Percentiles rank a stretch among this genome's conserved stretches.
Conservation (phyloP, 1,284 basidiomycete genomes). For the Schizophyllum amplum region DNA sequence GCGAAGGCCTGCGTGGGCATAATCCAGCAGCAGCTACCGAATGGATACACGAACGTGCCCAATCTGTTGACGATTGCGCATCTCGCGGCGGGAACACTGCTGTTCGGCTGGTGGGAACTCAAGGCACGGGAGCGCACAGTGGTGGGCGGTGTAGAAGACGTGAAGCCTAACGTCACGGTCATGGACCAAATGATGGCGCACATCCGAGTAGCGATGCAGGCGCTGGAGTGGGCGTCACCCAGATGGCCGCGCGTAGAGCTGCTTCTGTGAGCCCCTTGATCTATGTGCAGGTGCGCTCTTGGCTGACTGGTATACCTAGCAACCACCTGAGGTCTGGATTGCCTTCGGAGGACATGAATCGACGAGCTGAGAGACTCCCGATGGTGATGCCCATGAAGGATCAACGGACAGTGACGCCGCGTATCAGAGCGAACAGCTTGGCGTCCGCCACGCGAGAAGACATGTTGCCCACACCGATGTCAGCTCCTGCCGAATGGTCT, state of each 20-base stretch:
- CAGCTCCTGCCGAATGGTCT: no score
- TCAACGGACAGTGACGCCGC: no score
- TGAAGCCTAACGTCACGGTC: constrained; percentile 29
- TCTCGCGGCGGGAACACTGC: constrained; percentile 35
- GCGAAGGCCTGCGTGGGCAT: constrained; percentile 40
- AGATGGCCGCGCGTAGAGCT: constrained; percentile 36
- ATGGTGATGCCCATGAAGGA: no score
- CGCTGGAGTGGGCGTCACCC: constrained; percentile 29
- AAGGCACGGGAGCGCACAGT: constrained; percentile 26
- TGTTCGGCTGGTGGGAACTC: constrained; percentile 41
- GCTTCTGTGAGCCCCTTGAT: constrained; percentile 31
- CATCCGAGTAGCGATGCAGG: constrained; percentile 29
- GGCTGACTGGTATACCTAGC: no score
- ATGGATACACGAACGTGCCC: constrained; percentile 32
- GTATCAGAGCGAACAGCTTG: no score
- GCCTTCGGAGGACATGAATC: no score
- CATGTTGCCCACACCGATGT: no score
- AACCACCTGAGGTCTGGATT: no score
- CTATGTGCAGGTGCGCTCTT: not conserved
- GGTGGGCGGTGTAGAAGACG: constrained; percentile 19
- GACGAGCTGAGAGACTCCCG: no score
- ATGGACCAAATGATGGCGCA: constrained; percentile 35
- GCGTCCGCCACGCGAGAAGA: no score
- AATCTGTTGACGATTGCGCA: constrained; percentile 34
- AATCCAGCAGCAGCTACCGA: constrained; percentile 24